Evolutionary conservation across 208 protist species (phyloP).

Genomic region (Novymonas esmeraldas): DNA sequence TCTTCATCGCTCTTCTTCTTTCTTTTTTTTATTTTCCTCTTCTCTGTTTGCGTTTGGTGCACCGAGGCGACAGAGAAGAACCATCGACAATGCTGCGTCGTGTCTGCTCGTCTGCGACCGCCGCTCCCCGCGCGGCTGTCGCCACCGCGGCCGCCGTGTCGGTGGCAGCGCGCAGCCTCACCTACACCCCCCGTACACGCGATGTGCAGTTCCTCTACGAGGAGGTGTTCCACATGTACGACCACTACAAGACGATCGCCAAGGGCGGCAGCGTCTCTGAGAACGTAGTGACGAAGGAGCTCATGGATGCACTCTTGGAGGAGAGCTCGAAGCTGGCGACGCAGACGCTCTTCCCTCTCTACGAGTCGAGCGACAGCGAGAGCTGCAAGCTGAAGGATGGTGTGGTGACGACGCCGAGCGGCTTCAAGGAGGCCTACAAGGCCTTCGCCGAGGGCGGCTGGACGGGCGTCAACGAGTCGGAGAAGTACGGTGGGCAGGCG

Average conservation of each 20-base stretch:
- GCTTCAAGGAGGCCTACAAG: slow-evolving; percentile 91
- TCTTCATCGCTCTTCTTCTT: not conserved
- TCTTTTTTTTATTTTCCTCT: slow-evolving; percentile 3
- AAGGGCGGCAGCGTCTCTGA: slow-evolving; percentile 33
- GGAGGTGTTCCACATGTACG: slow-evolving; percentile 85
- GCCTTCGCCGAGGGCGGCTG: slow-evolving; percentile 75
- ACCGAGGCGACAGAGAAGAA: too few species aligned
- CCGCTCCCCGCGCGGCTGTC: slow-evolving; percentile 5
- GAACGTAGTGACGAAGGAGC: slow-evolving; percentile 61
- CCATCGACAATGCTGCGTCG: slow-evolving; percentile 77
- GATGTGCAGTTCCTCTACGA: slow-evolving; percentile 80
- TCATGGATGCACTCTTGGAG: slow-evolving; percentile 76
- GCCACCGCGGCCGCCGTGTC: slow-evolving; percentile 3
- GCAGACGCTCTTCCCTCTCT: slow-evolving; percentile 63
- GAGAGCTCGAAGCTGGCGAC: slow-evolving; percentile 64
- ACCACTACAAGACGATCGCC: slow-evolving; percentile 68
- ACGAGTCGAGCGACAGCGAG: slow-evolving; percentile 56
- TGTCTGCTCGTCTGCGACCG: slow-evolving; percentile 14
- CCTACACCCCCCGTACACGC: slow-evolving; percentile 50
- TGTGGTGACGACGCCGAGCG: slow-evolving; percentile 68
- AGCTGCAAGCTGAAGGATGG: slow-evolving; percentile 62
- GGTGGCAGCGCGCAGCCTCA: slow-evolving; percentile 34
- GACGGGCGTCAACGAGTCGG: slow-evolving; percentile 64
- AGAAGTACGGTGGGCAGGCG: slow-evolving; percentile 85
- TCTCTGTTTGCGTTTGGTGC: slow-evolving; percentile 1